phyloP scores from a whole-genome alignment of 2,329 filamentous ascomycete genomes.

The Magnaporthales sp. region DNA sequence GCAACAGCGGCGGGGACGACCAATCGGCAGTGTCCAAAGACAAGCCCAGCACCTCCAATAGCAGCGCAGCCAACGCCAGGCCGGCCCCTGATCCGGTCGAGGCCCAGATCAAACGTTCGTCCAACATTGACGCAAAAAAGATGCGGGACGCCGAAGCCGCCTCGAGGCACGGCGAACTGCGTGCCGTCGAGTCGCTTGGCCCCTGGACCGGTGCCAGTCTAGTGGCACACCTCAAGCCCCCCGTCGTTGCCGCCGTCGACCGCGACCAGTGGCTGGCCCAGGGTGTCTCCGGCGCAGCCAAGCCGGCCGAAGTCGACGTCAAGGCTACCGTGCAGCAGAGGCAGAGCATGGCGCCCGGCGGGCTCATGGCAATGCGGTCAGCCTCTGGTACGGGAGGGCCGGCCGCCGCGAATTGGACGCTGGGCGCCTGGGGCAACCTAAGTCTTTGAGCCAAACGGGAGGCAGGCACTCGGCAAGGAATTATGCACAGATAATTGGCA shows the following conservation, averaged over 20 bases:
- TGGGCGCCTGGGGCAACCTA: slow-evolving; percentile 52
- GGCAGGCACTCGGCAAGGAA: no score
- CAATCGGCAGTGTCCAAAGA: slow-evolving; percentile 11
- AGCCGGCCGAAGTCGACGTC: slow-evolving; percentile 48
- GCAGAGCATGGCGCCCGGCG: slow-evolving; percentile 54
- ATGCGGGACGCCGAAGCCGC: slow-evolving; percentile 22
- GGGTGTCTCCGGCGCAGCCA: slow-evolving; percentile 53
- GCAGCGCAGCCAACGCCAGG: slow-evolving; percentile 29
- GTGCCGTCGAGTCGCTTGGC: slow-evolving; percentile 61
- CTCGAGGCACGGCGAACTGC: slow-evolving; percentile 46
- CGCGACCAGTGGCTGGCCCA: slow-evolving; percentile 63
- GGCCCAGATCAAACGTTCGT: slow-evolving; percentile 40
- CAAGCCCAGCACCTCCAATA: neutral
- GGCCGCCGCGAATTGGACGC: slow-evolving; percentile 46
- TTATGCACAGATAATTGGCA: neutral
- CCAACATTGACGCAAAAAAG: neutral
- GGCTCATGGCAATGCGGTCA: slow-evolving; percentile 30
- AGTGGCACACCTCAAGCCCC: slow-evolving; percentile 57
- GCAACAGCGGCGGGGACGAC: slow-evolving; percentile 14
- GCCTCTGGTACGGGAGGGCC: slow-evolving; percentile 27
- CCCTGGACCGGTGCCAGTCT: slow-evolving; percentile 69
- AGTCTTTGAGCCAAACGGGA: neutral
- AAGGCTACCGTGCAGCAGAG: slow-evolving; percentile 42
- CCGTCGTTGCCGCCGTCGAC: slow-evolving; percentile 61
- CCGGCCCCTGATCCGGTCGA: slow-evolving; percentile 51